These are phyloP conservation scores for Fusarium haematococcum DNA, from an alignment of 2,329 filamentous ascomycete genomes.

Conservation along the genomic window DNA sequence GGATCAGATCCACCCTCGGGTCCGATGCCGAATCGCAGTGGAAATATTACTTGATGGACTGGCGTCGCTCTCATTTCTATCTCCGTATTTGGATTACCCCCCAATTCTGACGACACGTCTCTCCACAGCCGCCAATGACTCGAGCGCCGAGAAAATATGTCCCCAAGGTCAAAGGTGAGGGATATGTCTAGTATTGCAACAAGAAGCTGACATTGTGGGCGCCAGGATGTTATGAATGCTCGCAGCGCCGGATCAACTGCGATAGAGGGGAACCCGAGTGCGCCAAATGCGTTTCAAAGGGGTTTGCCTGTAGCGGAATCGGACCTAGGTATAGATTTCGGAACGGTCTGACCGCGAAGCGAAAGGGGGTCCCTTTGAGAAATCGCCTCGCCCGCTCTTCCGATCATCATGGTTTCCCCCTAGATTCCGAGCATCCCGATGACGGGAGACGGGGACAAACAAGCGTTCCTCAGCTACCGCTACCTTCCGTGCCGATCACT, in stretches of 20 bases:
- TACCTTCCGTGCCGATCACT: background rate
- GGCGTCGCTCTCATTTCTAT: constrained; percentile 5
- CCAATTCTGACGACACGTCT: background rate
- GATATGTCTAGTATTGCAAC: background rate
- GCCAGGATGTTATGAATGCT: constrained; percentile 51
- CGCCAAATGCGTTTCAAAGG: constrained; percentile 47
- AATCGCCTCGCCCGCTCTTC: background rate
- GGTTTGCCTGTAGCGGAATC: constrained; percentile 47
- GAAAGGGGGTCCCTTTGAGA: background rate
- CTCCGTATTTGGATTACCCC: background rate
- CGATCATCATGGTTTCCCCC: background rate
- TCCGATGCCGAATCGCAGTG: constrained; percentile 3
- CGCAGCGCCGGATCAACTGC: constrained; percentile 51
- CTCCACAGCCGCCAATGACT: background rate
- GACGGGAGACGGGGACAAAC: background rate
- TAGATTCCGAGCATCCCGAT: background rate
- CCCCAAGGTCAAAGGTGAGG: constrained; percentile 40
- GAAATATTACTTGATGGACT: background rate
- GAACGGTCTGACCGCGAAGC: constrained; percentile 9
- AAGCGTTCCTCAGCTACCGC: background rate
- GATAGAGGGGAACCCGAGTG: constrained; percentile 48
- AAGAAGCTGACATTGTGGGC: background rate
- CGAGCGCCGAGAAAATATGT: constrained; percentile 24
- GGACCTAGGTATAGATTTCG: constrained; percentile 31
- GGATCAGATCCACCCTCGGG: background rate